Percentiles rank a stretch among this genome's conserved stretches.
Conservation (phyloP, 2,329 filamentous ascomycete species). For the Aureobasidium sp. region DNA sequence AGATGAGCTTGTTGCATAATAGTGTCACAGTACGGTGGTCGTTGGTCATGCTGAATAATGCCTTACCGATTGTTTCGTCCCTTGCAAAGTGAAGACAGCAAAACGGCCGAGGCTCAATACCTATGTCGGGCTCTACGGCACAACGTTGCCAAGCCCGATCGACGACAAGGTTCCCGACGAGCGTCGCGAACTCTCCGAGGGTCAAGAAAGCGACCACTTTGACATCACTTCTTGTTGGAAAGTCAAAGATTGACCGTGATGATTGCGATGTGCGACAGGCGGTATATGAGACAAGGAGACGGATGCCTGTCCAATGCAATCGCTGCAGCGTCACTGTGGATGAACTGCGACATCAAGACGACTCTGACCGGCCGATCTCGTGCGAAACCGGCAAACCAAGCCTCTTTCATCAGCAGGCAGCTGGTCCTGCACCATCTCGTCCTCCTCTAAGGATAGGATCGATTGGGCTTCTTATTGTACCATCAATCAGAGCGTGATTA, state of each 20-base stretch:
- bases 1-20: background rate
- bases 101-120: background rate
- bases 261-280: background rate
- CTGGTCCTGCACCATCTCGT: conserved; percentile 26
- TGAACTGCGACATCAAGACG: conserved; percentile 22
- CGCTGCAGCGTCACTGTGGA: background rate
- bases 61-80: background rate
- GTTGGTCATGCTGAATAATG: conserved; percentile 5
- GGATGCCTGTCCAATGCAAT: background rate
- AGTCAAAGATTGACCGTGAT: background rate
- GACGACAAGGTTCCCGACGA: background rate
- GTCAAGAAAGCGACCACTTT: background rate
- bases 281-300: background rate
- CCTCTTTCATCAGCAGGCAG: conserved; percentile 21
- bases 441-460: background rate
- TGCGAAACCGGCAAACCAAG: conserved; percentile 27
- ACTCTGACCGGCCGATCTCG: conserved; percentile 25
- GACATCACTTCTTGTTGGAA: background rate
- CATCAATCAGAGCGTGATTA: background rate
- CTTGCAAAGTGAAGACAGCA: background rate
- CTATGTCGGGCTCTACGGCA: background rate
- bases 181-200: background rate
- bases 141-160: conserved; percentile 1
- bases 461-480: background rate
- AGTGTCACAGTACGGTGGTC: background rate